Conservation (phyloP, 768 basidiomycete genomes). For the Trametes cingulata region DNA sequence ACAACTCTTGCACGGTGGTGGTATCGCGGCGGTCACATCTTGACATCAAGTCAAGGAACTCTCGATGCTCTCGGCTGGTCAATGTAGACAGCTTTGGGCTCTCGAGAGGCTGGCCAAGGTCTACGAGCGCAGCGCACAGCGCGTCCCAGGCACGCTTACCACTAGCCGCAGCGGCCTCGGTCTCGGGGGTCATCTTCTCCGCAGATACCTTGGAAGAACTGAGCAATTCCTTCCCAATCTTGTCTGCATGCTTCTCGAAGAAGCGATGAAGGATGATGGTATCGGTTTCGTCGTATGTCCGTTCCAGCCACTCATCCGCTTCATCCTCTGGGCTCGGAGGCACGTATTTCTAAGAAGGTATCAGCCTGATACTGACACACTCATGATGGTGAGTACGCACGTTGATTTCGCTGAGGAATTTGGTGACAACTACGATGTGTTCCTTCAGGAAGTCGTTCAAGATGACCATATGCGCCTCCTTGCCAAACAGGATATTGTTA, state of each 20-base stretch:
- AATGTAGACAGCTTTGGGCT: slow-evolving; percentile 59
- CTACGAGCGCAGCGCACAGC: slow-evolving; percentile 76
- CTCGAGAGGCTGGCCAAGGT: slow-evolving; percentile 69
- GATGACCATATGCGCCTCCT: slow-evolving; percentile 82
- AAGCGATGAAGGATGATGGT: slow-evolving; percentile 82
- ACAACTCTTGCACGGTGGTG: slow-evolving; percentile 64
- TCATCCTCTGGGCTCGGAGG: slow-evolving; percentile 55
- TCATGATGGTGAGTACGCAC: slow-evolving; percentile 40
- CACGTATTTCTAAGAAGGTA: slow-evolving; percentile 41
- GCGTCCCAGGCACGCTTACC: slow-evolving; percentile 86
- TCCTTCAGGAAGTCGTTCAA: slow-evolving; percentile 73
- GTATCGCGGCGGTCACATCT: slow-evolving; percentile 62
- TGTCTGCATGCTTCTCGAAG: slow-evolving; percentile 82
- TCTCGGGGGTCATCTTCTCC: slow-evolving; percentile 24
- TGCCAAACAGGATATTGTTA: slow-evolving; percentile 92
- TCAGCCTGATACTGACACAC: background rate
- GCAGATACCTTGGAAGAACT: slow-evolving; percentile 62
- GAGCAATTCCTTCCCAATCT: slow-evolving; percentile 83
- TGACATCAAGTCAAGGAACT: slow-evolving; percentile 67
- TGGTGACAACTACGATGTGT: slow-evolving; percentile 72
- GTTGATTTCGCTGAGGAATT: slow-evolving; percentile 74
- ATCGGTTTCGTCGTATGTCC: slow-evolving; percentile 82
- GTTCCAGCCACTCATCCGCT: slow-evolving; percentile 70
- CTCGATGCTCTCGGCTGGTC: slow-evolving; percentile 53
- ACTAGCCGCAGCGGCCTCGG: slow-evolving; percentile 54